phyloP scores from a whole-genome alignment of 1,284 basidiomycete species.

The Thecaphora frezii region DNA sequence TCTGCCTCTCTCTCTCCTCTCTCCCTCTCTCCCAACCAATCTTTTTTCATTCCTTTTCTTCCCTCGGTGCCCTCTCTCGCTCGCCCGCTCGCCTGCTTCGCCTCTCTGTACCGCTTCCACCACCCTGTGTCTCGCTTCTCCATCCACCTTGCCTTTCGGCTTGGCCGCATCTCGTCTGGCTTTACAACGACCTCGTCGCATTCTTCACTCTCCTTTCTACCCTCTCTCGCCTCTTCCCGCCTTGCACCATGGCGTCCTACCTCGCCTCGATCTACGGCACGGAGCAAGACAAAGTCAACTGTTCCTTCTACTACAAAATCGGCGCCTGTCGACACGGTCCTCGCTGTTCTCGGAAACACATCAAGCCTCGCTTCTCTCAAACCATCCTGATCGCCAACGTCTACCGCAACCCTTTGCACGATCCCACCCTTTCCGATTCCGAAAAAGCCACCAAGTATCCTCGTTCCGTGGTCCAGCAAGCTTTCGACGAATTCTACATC shows the following conservation, averaged over 20 bases:
- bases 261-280: slow-evolving; percentile 54
- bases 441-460: not conserved
- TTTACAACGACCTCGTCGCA: no score
- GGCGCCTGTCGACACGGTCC: slow-evolving; percentile 95
- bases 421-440: slow-evolving; percentile 73
- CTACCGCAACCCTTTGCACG: slow-evolving; percentile 94
- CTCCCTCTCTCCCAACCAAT: no score
- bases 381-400: slow-evolving; percentile 98
- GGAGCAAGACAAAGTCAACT: slow-evolving; percentile 90
- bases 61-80: no score
- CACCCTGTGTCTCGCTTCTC: no score
- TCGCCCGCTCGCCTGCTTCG: no score
- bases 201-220: no score
- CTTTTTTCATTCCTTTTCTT: no score
- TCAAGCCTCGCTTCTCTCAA: slow-evolving; percentile 93
- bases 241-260: slow-evolving; percentile 34
- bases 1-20: no score
- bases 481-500: slow-evolving; percentile 96
- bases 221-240: no score
- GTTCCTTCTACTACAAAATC: slow-evolving; percentile 96
- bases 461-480: slow-evolving; percentile 79
- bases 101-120: no score
- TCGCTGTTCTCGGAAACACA: slow-evolving; percentile 93
- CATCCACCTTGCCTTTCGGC: no score
- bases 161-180: no score